Conservation (phyloP, 1,284 basidiomycete species). For the Calocybe gambosa region DNA sequence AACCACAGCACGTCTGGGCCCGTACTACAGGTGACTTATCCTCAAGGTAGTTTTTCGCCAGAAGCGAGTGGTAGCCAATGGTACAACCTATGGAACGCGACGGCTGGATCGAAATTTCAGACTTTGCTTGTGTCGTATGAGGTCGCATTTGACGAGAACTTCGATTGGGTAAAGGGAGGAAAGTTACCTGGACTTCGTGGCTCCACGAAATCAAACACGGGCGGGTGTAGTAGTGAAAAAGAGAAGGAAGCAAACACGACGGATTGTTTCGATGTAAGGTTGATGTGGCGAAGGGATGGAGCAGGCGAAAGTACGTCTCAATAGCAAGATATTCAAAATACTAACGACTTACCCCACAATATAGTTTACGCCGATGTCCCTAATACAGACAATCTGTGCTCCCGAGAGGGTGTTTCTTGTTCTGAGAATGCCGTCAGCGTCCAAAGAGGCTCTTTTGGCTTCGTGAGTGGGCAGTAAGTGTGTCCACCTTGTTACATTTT, state of each 20-base stretch:
- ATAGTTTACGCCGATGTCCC: slow-evolving; percentile 63
- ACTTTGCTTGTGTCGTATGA: slow-evolving; percentile 68
- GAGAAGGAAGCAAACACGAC: slow-evolving; percentile 43
- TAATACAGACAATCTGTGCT: slow-evolving; percentile 48
- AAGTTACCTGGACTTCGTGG: slow-evolving; percentile 60
- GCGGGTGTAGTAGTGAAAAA: slow-evolving; percentile 57
- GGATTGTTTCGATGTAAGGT: slow-evolving; percentile 60
- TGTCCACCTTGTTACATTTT: not conserved
- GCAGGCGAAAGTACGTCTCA: slow-evolving; percentile 53
- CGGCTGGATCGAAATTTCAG: slow-evolving; percentile 46
- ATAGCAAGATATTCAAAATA: slow-evolving; percentile 1
- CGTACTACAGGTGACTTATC: slow-evolving; percentile 63
- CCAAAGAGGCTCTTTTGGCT: slow-evolving; percentile 64
- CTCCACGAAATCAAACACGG: slow-evolving; percentile 15
- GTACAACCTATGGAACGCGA: slow-evolving; percentile 57
- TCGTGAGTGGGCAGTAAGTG: slow-evolving; percentile 51
- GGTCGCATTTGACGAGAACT: slow-evolving; percentile 57
- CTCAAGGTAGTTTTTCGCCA: slow-evolving; percentile 52
- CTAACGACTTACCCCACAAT: not conserved
- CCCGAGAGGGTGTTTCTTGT: slow-evolving; percentile 52
- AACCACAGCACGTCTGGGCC: slow-evolving; percentile 34
- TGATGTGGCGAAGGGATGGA: slow-evolving; percentile 67
- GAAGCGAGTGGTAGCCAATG: slow-evolving; percentile 61
- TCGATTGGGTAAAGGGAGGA: slow-evolving; percentile 70
- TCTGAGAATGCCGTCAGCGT: slow-evolving; percentile 64